These are phyloP conservation scores for Cystofilobasidium bisporidii DNA, from an alignment of 768 basidiomycete genomes.

Conservation along the genomic window DNA sequence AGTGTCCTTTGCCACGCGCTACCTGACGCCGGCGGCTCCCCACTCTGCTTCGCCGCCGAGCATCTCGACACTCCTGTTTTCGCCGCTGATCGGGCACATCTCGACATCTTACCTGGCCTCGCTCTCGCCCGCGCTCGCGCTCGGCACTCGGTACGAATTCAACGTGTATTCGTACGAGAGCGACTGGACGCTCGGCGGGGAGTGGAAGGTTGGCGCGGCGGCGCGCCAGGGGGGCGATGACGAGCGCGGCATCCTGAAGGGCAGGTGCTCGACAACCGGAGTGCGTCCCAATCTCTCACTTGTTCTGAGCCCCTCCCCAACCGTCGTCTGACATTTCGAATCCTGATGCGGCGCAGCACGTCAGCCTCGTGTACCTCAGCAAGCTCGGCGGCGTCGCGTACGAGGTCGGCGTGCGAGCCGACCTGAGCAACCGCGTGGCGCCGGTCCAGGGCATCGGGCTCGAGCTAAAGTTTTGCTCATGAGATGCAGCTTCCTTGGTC, in stretches of 20 bases:
- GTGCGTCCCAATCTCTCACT: neutral
- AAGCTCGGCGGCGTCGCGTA: neutral
- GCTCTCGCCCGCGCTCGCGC: constrained; percentile 68
- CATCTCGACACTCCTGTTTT: constrained; percentile 77
- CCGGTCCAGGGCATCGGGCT: neutral
- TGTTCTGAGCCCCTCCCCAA: neutral
- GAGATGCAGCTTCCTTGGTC: too few species aligned
- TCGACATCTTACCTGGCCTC: constrained; percentile 84
- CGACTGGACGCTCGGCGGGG: constrained; percentile 89
- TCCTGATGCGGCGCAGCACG: neutral
- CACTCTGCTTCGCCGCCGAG: neutral
- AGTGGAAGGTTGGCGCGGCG: constrained; percentile 75
- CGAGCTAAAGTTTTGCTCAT: constrained; percentile 2
- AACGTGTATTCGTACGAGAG: constrained; percentile 95
- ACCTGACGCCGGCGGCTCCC: constrained; percentile 75
- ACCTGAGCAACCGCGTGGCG: neutral
- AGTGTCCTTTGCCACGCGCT: constrained; percentile 92
- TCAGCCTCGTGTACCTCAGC: constrained; percentile 1
- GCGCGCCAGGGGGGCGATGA: constrained; percentile 27
- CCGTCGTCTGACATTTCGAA: neutral
- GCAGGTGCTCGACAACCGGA: neutral
- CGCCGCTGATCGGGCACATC: constrained; percentile 91
- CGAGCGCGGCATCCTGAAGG: neutral
- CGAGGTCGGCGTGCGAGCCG: neutral
- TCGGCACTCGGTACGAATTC: constrained; percentile 84